These are phyloP conservation scores for Mollisia scopiformis DNA, from an alignment of 2,329 filamentous ascomycete species.

Conservation along the genomic window DNA sequence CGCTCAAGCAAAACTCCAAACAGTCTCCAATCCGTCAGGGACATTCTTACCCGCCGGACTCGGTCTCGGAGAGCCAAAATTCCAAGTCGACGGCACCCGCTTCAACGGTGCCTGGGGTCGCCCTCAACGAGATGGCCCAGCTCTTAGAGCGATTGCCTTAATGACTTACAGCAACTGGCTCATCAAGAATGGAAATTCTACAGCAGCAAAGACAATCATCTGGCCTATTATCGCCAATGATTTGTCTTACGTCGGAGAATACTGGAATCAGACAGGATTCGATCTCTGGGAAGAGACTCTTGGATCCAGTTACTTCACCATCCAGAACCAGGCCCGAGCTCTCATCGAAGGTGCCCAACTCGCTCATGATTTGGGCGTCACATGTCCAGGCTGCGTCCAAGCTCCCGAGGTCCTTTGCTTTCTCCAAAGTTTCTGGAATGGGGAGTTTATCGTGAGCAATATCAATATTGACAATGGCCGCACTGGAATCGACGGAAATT, in stretches of 20 bases:
- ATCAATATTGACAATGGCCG: conserved; percentile 65
- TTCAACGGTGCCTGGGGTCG: conserved; percentile 64
- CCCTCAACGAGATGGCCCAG: conserved; percentile 79
- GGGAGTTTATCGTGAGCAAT: conserved; percentile 69
- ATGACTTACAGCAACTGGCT: conserved; percentile 76
- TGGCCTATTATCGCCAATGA: conserved; percentile 81
- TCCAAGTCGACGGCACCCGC: conserved; percentile 61
- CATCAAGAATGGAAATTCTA: conserved; percentile 57
- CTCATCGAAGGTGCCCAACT: conserved; percentile 67
- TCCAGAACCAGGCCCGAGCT: conserved; percentile 63
- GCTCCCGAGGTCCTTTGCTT: conserved; percentile 75
- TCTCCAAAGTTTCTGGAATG: conserved; percentile 73
- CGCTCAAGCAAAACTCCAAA: conserved; percentile 62
- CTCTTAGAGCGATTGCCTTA: conserved; percentile 74
- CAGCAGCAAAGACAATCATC: conserved; percentile 50
- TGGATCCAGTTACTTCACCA: conserved; percentile 81
- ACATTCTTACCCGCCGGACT: conserved; percentile 43
- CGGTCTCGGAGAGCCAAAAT: conserved; percentile 75
- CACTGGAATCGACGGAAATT: conserved; percentile 72
- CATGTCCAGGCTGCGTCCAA: conserved; percentile 63
- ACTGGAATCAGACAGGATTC: conserved; percentile 67
- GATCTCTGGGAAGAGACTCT: conserved; percentile 84
- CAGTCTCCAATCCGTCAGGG: conserved; percentile 57
- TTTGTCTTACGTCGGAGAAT: conserved; percentile 72
- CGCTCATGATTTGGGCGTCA: conserved; percentile 62